A percentile compares a stretch with the other conserved stretches of the same genome.
phyloP scores from a whole-genome alignment of 1,139 yeast genomes.

The Saccharomyces hybrid region DNA sequence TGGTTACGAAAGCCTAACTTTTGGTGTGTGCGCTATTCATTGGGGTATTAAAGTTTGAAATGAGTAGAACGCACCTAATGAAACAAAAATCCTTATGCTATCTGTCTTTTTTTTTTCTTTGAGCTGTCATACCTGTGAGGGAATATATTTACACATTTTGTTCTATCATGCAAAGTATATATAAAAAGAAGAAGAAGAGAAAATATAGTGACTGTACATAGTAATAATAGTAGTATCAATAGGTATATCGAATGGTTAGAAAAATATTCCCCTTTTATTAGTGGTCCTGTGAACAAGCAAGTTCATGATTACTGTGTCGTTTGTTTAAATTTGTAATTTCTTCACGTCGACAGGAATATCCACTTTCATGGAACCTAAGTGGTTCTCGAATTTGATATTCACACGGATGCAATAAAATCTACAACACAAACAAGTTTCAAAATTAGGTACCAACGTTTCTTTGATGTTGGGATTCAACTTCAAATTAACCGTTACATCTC shows the following conservation, averaged over 20 bases:
- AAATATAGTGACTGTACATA: background rate
- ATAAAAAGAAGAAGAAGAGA: background rate
- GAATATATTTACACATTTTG: too few species aligned
- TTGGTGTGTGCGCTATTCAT: conserved; percentile 94
- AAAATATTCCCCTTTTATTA: background rate
- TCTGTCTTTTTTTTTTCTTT: background rate
- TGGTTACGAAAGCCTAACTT: conserved; percentile 93
- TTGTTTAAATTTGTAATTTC: conserved; percentile 13
- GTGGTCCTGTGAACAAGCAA: background rate
- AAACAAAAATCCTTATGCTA: too few species aligned
- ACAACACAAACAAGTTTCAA: conserved; percentile 50
- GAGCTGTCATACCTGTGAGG: background rate
- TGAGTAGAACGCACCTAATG: background rate
- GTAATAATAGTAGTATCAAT: background rate
- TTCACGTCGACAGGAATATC: conserved; percentile 35
- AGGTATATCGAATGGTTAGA: background rate
- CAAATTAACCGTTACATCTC: conserved; percentile 25
- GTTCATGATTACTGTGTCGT: background rate
- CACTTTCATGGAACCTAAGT: conserved; percentile 27
- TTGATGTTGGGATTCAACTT: conserved; percentile 27
- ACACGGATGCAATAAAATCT: conserved; percentile 42
- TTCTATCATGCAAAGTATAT: too few species aligned
- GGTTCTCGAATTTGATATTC: conserved; percentile 29
- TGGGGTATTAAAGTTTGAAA: conserved; percentile 74
- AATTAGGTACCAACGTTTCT: conserved; percentile 47